phyloP scores from a whole-genome alignment of 306 rosid species.

The Abrus pulchellus region DNA sequence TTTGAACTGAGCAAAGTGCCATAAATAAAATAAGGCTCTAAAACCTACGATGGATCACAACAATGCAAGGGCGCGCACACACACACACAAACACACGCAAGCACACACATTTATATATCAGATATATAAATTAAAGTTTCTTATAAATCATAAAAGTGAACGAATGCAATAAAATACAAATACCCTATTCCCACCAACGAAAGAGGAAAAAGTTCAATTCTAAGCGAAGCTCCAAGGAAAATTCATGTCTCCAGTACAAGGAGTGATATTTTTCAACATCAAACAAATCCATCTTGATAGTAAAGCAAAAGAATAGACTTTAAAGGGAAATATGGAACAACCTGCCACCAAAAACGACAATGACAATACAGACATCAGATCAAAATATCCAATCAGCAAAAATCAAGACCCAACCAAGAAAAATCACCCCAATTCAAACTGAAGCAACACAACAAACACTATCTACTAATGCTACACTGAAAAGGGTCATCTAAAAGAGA shows the following conservation, averaged over 20 bases:
- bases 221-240: constrained; percentile 42
- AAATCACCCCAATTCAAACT: constrained; percentile 29
- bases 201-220: constrained; percentile 42
- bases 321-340: constrained; percentile 34
- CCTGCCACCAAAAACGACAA: constrained; percentile 54
- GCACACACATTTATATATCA: not conserved
- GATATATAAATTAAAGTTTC: not conserved
- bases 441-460: not conserved
- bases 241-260: not conserved
- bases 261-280: constrained; percentile 22
- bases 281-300: constrained; percentile 50
- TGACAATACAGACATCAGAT: constrained; percentile 42
- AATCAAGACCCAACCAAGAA: constrained; percentile 12
- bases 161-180: constrained; percentile 37
- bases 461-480: not conserved
- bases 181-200: constrained; percentile 23
- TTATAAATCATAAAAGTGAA: constrained; percentile 1
- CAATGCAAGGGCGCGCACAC: not conserved
- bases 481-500: not conserved
- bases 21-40: constrained; percentile 37
- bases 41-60: constrained; percentile 40
- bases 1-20: constrained; percentile 45
- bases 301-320: constrained; percentile 55
- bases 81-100: not conserved
- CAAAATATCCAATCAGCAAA: constrained; percentile 22